Percentiles rank a stretch among this genome's conserved stretches.
Evolutionary conservation across 1,284 basidiomycete genomes (phyloP).

Genomic region (Ceratobasidium papillatum): DNA sequence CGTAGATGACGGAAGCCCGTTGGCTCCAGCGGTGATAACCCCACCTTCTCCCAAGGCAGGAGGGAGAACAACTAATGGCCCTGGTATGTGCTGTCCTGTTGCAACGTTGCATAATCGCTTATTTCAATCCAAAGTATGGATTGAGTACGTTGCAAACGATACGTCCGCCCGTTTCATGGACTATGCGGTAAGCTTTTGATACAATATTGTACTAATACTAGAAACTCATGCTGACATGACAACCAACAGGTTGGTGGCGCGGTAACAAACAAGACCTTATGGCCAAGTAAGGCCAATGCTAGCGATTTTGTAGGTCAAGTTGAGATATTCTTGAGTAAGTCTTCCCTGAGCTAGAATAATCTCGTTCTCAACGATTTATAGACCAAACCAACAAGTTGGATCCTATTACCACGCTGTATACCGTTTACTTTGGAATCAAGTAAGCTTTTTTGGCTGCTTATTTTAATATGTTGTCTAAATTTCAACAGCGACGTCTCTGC

Average conservation of each 20-base stretch:
- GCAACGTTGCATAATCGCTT: not conserved
- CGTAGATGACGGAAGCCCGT: constrained; percentile 49
- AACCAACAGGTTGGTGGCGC: constrained; percentile 52
- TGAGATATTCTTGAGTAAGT: constrained; percentile 42
- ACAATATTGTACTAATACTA: too few species aligned
- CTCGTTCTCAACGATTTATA: constrained; percentile 49
- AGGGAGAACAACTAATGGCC: constrained; percentile 54
- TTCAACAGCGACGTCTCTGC: constrained; percentile 49
- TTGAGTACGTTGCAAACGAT: constrained; percentile 52
- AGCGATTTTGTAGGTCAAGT: constrained; percentile 54
- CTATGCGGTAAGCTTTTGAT: constrained; percentile 55
- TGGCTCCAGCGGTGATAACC: constrained; percentile 50
- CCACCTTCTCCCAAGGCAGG: constrained; percentile 51
- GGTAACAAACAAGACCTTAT: constrained; percentile 53
- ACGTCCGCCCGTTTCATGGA: constrained; percentile 55
- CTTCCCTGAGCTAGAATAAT: not conserved
- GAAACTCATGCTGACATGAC: not conserved
- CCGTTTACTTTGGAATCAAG: constrained; percentile 56
- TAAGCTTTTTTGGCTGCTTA: constrained; percentile 42
- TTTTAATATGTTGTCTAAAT: not conserved
- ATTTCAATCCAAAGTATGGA: constrained; percentile 50
- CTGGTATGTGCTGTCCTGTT: constrained; percentile 16
- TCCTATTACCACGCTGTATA: constrained; percentile 53
- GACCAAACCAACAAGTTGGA: constrained; percentile 51
- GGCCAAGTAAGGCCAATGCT: constrained; percentile 49